These are phyloP conservation scores for Venturia carpophila DNA, from an alignment of 2,329 filamentous ascomycete species.

Conservation along the genomic window DNA sequence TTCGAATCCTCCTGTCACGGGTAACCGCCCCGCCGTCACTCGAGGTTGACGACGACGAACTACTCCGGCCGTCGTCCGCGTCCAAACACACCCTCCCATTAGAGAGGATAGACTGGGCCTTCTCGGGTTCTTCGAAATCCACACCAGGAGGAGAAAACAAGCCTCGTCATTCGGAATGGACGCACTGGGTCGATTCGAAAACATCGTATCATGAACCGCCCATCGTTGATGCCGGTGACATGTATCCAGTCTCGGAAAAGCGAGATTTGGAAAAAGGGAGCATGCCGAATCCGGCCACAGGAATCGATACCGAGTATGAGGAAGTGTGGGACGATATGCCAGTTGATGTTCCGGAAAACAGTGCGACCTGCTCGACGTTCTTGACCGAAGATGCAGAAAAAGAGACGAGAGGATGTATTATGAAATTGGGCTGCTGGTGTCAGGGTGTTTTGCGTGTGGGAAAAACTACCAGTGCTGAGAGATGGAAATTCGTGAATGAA, in stretches of 20 bases:
- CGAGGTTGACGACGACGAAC: background rate
- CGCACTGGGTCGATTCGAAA: conserved; percentile 16
- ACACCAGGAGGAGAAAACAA: background rate
- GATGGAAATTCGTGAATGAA: conserved; percentile 9
- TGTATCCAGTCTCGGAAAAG: background rate
- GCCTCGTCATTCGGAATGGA: conserved; percentile 5
- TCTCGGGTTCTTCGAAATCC: background rate
- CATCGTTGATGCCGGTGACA: conserved; percentile 1
- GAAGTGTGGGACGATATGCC: conserved; percentile 22
- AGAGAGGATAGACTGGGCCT: conserved; percentile 15
- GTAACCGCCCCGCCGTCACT: background rate
- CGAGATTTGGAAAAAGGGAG: conserved; percentile 12
- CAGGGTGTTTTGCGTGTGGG: conserved; percentile 10
- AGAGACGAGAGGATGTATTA: conserved; percentile 10
- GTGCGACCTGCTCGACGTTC: background rate
- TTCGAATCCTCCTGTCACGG: conserved; percentile 4
- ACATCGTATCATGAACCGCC: conserved; percentile 1
- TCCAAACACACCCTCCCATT: background rate
- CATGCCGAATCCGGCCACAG: conserved; percentile 14
- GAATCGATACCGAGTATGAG: conserved; percentile 26
- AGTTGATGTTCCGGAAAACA: conserved; percentile 5
- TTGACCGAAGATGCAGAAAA: background rate
- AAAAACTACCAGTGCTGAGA: conserved; percentile 11
- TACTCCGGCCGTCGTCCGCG: background rate
- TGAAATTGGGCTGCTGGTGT: conserved; percentile 10